Base-by-base conservation (phyloP, 805 yeast genomes). In the Yarrowia keelungensis region DNA sequence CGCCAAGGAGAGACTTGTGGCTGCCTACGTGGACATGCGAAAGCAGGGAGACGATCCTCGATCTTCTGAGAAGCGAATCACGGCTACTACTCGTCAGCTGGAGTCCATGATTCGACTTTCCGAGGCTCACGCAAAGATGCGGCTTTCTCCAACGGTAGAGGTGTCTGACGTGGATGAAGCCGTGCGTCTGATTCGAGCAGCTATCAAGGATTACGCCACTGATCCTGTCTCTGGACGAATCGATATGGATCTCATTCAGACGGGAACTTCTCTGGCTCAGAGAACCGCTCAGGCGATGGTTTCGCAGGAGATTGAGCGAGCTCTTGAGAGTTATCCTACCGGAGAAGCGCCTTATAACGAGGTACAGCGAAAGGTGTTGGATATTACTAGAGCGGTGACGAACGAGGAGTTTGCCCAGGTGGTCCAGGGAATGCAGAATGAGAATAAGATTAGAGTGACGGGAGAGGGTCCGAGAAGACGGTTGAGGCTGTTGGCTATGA, bases 71-170 rank as follows among this genome's bases (percentile, higher is more conserved):
- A 90, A 89, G 78, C 83, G 99, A 74, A 90, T 95, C 73, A 95
- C 99, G 0, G 99, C 99, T 4, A 95, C 99, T 0, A 94, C 99
- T 1, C 86, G 99, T 80, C 99, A 95, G 78, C 82, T 95, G 69
- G 99, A 95, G 79, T 89, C 96, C 66, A 91, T 95, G 97, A 93
- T 94, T 72, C 87, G 99, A 76, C 82, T 95, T 65, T 79, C 97
- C 0, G 99, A 95, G 79, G 99, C 98, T 0, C 98, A 95, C 77
- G 99, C 99, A 1, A 93, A 92, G 79, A 91, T 95, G 97, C 87
- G 97, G 74, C 82, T 95, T 39, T 85, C 94, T 1, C 79, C 82
- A 1, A 76, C 74, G 0, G 99, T 95, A 5, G 89, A 88, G 68
- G 81, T 90, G 35, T 83, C 82, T 38, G 99, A 95, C 78, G 99